Percentiles rank a stretch among this genome's conserved stretches.
phyloP scores from a whole-genome alignment of 1,284 basidiomycete genomes.

The Ustilago vetiveriae region DNA sequence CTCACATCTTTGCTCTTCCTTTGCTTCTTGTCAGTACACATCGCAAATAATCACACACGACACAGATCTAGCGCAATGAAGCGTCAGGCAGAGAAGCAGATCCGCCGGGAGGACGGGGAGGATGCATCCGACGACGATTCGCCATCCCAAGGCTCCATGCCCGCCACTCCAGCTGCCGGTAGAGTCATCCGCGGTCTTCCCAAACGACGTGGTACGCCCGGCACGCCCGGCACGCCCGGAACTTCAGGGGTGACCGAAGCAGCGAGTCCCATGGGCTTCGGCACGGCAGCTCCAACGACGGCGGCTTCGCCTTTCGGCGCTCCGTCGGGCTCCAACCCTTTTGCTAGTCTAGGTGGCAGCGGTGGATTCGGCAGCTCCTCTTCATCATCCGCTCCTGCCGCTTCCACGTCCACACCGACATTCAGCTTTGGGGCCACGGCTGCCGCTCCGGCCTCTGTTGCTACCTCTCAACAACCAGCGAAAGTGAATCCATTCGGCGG shows the following conservation, averaged over 20 bases:
- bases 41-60: too few species aligned
- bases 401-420: slow-evolving; percentile 12
- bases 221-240: slow-evolving; percentile 19
- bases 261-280: slow-evolving; percentile 11
- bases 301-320: slow-evolving; percentile 14
- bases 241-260: slow-evolving; percentile 10
- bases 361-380: slow-evolving; percentile 19
- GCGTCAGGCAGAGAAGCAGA: slow-evolving; percentile 48
- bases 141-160: slow-evolving; percentile 29
- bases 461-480: slow-evolving; percentile 15
- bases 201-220: slow-evolving; percentile 22
- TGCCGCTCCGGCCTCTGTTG: slow-evolving; percentile 1
- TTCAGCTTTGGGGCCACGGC: slow-evolving; percentile 27
- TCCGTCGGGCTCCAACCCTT: slow-evolving; percentile 21
- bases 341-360: slow-evolving; percentile 20
- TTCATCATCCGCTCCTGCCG: slow-evolving; percentile 6
- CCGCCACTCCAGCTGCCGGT: slow-evolving; percentile 29
- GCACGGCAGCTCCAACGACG: slow-evolving; percentile 11
- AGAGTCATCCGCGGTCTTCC: slow-evolving; percentile 40
- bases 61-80: too few species aligned
- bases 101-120: slow-evolving; percentile 42
- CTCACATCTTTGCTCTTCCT: slow-evolving; percentile 1
- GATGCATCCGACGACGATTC: slow-evolving; percentile 40
- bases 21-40: too few species aligned
- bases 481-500: slow-evolving; percentile 34